These are phyloP conservation scores for Clonostachys sp. DNA, from an alignment of 2,329 filamentous ascomycete species.

Conservation along the genomic window DNA sequence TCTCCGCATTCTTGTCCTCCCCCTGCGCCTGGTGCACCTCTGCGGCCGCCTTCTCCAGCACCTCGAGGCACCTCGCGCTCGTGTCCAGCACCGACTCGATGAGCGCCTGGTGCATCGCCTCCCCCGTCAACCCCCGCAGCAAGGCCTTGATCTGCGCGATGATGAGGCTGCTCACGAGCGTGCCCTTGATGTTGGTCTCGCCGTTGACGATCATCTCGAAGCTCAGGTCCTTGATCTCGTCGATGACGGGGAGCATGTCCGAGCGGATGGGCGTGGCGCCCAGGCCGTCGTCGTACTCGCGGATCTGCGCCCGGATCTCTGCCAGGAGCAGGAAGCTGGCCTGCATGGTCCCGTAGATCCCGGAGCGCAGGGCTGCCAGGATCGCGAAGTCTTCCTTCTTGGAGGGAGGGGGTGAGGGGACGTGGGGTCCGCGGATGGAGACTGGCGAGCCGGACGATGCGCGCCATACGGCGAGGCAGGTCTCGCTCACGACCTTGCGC, in stretches of 20 bases:
- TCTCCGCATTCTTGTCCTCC: not conserved
- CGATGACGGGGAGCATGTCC: constrained; percentile 35
- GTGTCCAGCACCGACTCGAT: not conserved
- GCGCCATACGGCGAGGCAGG: constrained; percentile 39
- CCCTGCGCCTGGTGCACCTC: not conserved
- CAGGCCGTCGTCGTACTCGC: constrained; percentile 31
- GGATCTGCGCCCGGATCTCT: constrained; percentile 32
- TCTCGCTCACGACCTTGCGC: constrained; percentile 40
- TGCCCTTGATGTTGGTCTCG: constrained; percentile 51
- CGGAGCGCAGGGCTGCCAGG: constrained; percentile 31
- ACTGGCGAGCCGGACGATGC: constrained; percentile 18
- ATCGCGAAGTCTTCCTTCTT: constrained; percentile 7
- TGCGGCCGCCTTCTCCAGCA: not conserved
- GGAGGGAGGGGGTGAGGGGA: constrained; percentile 1
- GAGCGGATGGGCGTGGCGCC: constrained; percentile 23
- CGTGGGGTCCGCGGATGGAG: not conserved
- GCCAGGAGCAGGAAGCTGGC: constrained; percentile 26
- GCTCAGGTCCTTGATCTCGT: constrained; percentile 32
- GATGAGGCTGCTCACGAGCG: constrained; percentile 33
- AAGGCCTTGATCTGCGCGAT: constrained; percentile 34
- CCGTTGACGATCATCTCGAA: constrained; percentile 35
- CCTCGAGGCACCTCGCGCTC: not conserved
- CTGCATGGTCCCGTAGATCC: constrained; percentile 29
- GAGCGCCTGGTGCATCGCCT: constrained; percentile 13
- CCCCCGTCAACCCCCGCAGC: constrained; percentile 22